phyloP scores from a whole-genome alignment of 2,329 filamentous ascomycete genomes.

The Uncinocarpus reesii region DNA sequence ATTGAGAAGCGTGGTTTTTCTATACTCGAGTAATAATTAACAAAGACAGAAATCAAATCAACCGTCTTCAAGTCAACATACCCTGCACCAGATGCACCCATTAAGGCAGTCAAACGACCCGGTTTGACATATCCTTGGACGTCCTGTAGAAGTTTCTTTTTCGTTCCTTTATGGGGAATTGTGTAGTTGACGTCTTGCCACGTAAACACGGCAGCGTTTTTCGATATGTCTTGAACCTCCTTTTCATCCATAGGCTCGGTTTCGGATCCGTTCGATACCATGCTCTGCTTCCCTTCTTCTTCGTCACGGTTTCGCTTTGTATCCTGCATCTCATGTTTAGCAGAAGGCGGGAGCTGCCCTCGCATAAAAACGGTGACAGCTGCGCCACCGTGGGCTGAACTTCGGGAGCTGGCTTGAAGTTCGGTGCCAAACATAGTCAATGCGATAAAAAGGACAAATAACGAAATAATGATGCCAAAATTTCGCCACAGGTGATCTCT shows the following conservation, averaged over 20 bases:
- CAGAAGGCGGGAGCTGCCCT: slow-evolving; percentile 50
- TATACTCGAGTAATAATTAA: slow-evolving; percentile 16
- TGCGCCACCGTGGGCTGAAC: slow-evolving; percentile 67
- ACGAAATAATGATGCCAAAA: slow-evolving; percentile 65
- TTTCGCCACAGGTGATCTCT: slow-evolving; percentile 57
- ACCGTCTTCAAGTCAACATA: slow-evolving; percentile 17
- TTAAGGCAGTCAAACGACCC: slow-evolving; percentile 65
- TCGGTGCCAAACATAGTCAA: slow-evolving; percentile 72
- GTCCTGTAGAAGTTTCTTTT: slow-evolving; percentile 45
- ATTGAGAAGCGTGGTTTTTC: slow-evolving; percentile 42
- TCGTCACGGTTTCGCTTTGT: slow-evolving; percentile 39
- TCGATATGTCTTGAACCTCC: slow-evolving; percentile 44
- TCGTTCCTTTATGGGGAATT: slow-evolving; percentile 39
- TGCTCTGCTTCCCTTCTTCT: slow-evolving; percentile 35
- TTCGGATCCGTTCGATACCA: slow-evolving; percentile 15
- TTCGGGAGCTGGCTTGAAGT: slow-evolving; percentile 45
- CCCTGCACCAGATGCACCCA: slow-evolving; percentile 61
- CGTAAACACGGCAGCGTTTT: slow-evolving; percentile 63
- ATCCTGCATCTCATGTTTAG: slow-evolving; percentile 49
- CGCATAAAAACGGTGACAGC: slow-evolving; percentile 67
- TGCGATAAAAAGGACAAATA: slow-evolving; percentile 65
- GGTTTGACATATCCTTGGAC: slow-evolving; percentile 65
- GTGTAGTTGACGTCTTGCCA: slow-evolving; percentile 77
- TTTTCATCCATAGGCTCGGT: slow-evolving; percentile 22
- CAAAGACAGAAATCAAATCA: neutral